A percentile compares a stretch with the other conserved stretches of the same genome.
These are phyloP conservation scores for Coffea canephora DNA, from an alignment of 257 asterid genomes.

Conservation along the genomic window DNA sequence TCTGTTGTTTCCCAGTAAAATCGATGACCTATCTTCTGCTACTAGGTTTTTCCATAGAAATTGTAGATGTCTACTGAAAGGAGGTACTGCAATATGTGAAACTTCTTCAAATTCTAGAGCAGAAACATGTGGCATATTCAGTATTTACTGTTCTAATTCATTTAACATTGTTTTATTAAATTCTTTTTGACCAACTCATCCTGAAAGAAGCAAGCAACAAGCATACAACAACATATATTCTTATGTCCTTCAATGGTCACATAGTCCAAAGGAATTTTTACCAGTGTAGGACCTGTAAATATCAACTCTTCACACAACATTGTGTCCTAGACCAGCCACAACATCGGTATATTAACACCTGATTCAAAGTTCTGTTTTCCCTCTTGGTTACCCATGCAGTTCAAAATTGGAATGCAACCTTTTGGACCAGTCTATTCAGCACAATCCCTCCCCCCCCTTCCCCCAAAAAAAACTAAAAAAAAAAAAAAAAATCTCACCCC, in stretches of 20 bases:
- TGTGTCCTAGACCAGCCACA: background rate
- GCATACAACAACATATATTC: background rate
- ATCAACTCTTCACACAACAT: too few relatives aligned
- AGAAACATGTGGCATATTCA: too few relatives aligned
- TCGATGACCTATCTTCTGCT: too few relatives aligned
- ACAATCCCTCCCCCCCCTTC: too few relatives aligned
- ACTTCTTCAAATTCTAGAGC: background rate
- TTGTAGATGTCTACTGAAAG: background rate
- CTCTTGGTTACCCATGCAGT: background rate
- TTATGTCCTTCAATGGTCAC: background rate
- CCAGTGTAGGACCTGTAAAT: background rate
- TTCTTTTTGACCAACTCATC: background rate
- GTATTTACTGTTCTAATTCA: too few relatives aligned
- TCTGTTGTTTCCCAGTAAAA: too few relatives aligned
- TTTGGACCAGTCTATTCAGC: background rate
- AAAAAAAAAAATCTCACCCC: too few relatives aligned
- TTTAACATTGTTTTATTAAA: too few relatives aligned
- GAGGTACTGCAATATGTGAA: background rate
- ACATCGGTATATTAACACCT: background rate
- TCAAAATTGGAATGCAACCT: background rate
- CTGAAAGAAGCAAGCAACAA: background rate
- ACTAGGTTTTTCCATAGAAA: too few relatives aligned
- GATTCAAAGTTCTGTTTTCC: too few relatives aligned
- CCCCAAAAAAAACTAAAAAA: too few relatives aligned
- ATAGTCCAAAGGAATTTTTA: background rate